A percentile compares a stretch with the other conserved stretches of the same genome.
phyloP scores from a whole-genome alignment of 257 asterid genomes.

The Salvia splendens region DNA sequence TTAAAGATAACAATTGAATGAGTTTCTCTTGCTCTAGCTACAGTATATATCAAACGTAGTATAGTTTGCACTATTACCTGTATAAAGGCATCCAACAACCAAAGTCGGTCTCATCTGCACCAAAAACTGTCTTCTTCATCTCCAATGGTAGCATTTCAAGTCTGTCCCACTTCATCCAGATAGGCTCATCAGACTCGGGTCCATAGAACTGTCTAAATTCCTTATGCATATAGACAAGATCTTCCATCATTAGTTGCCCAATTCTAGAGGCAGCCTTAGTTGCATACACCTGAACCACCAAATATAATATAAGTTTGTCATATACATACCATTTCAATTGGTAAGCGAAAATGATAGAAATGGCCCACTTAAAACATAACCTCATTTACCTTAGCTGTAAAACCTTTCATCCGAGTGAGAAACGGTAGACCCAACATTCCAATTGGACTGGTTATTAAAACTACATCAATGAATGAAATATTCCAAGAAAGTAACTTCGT shows the following conservation, averaged over 20 bases:
- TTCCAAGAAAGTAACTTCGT: slow-evolving; percentile 61
- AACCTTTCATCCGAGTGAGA: slow-evolving; percentile 64
- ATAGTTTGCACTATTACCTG: slow-evolving; percentile 43
- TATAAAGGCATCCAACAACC: slow-evolving; percentile 84
- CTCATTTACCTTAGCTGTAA: slow-evolving; percentile 66
- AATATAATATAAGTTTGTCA: slow-evolving; percentile 28
- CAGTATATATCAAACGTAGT: not conserved
- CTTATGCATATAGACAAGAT: slow-evolving; percentile 74
- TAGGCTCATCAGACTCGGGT: slow-evolving; percentile 55
- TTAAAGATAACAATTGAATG: not conserved
- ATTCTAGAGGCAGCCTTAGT: slow-evolving; percentile 80
- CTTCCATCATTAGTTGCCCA: slow-evolving; percentile 83
- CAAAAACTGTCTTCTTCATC: slow-evolving; percentile 51
- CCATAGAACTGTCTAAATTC: slow-evolving; percentile 78
- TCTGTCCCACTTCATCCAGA: slow-evolving; percentile 84
- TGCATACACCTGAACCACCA: slow-evolving; percentile 62
- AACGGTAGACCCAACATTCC: slow-evolving; percentile 84
- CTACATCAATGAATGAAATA: slow-evolving; percentile 62
- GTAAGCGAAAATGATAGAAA: slow-evolving; percentile 20
- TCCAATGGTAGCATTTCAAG: slow-evolving; percentile 67
- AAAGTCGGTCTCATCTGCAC: slow-evolving; percentile 54
- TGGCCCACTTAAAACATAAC: slow-evolving; percentile 15
- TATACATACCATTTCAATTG: slow-evolving; percentile 1
- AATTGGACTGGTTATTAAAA: slow-evolving; percentile 73
- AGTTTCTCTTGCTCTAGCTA: not conserved